Evolutionary conservation across 768 basidiomycete genomes (phyloP).

Genomic region (Mrakia gelida): DNA sequence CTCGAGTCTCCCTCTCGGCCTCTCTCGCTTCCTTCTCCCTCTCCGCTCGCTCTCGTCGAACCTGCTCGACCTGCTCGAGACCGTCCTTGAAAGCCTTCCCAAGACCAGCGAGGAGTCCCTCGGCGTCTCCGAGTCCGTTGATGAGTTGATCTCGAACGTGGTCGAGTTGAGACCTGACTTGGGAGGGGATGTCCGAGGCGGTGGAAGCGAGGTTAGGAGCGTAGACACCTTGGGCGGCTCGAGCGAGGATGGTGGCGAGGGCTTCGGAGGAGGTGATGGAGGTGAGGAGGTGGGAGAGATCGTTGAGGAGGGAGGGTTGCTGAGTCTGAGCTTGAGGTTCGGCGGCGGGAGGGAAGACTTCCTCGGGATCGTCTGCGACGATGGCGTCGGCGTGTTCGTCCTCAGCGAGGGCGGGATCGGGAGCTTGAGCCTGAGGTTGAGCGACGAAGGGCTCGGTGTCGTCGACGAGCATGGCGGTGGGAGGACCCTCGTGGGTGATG

Average conservation of each 20-base stretch:
- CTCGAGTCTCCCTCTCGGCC: background rate
- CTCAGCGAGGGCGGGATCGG: background rate
- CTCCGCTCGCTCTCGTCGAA: background rate
- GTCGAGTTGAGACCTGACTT: background rate
- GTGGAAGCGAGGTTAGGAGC: background rate
- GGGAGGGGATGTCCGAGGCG: background rate
- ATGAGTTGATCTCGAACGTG: background rate
- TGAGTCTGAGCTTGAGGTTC: background rate
- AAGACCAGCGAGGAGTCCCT: background rate
- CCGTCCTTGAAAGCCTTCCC: constrained; percentile 4
- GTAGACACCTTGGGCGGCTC: constrained; percentile 15
- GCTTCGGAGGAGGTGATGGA: constrained; percentile 16
- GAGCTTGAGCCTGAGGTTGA: background rate
- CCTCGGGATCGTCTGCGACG: background rate
- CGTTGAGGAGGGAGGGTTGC: constrained; percentile 19
- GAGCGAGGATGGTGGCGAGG: constrained; percentile 16
- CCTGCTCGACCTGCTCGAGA: constrained; percentile 1
- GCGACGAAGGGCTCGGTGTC: background rate
- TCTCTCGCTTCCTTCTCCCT: too few species aligned
- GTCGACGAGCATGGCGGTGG: background rate
- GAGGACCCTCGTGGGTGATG: background rate
- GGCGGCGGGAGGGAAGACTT: background rate
- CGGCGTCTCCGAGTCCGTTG: background rate
- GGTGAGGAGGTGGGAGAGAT: constrained; percentile 19
- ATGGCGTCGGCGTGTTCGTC: too few species aligned